A percentile compares a stretch with the other conserved stretches of the same genome.
Conservation (phyloP, 768 basidiomycete species). For the Leccinum obscurum region DNA sequence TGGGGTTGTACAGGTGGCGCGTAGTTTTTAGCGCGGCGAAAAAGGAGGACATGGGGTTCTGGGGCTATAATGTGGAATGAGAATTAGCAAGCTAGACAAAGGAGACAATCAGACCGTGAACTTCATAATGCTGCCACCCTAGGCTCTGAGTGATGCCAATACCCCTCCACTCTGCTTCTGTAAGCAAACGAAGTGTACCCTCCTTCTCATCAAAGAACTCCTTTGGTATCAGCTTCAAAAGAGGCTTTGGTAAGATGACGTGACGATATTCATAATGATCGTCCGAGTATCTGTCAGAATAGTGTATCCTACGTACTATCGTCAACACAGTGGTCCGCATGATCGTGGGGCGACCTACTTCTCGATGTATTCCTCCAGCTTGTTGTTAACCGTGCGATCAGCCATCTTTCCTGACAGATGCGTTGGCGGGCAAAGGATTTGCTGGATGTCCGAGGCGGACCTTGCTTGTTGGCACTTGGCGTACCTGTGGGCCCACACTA, state of each 20-base stretch:
- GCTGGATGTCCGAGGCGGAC: background rate
- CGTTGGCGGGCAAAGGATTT: constrained; percentile 5
- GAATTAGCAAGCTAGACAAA: constrained; percentile 2
- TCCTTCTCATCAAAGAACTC: constrained; percentile 76
- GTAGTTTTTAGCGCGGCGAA: constrained; percentile 77
- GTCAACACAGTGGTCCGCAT: constrained; percentile 19
- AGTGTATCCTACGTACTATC: constrained; percentile 64
- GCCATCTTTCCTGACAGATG: constrained; percentile 19
- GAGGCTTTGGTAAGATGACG: constrained; percentile 93
- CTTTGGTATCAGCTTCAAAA: constrained; percentile 92
- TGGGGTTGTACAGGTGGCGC: constrained; percentile 51
- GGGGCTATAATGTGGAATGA: constrained; percentile 55
- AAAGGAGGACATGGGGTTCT: constrained; percentile 92
- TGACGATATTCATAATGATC: constrained; percentile 95
- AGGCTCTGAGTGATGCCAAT: constrained; percentile 96
- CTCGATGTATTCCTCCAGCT: constrained; percentile 77
- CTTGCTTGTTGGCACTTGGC: background rate
- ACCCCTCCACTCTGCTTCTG: constrained; percentile 92
- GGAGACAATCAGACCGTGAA: constrained; percentile 66
- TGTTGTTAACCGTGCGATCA: constrained; percentile 43
- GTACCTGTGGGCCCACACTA: background rate
- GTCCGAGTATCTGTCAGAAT: constrained; percentile 91
- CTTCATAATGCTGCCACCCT: constrained; percentile 97
- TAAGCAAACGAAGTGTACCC: constrained; percentile 77
- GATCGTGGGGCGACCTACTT: constrained; percentile 48